Evolutionary conservation across 148 eudicot species (phyloP).

Genomic region (Persicaria maculosa): DNA sequence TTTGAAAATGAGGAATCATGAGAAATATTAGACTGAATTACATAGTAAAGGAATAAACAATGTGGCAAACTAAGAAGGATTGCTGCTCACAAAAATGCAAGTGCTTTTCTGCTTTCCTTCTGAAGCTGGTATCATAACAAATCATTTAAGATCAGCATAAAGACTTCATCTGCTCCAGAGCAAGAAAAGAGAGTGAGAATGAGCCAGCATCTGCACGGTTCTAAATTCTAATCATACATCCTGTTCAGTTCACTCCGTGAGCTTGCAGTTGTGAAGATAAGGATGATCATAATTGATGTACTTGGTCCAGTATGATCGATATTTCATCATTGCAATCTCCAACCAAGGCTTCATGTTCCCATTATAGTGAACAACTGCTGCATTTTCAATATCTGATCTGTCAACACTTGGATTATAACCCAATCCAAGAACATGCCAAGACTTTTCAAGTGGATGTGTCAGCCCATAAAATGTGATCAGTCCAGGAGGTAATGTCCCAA

Average conservation of each 20-base stretch:
- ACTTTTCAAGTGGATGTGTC: conserved; percentile 66
- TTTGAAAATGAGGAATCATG: conserved; percentile 9
- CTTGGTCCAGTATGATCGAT: conserved; percentile 68
- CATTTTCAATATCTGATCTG: conserved; percentile 55
- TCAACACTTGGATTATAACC: conserved; percentile 77
- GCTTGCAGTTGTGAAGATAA: conserved; percentile 62
- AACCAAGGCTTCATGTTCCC: conserved; percentile 97
- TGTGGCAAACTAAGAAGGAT: conserved; percentile 17
- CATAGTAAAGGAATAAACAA: conserved; percentile 40
- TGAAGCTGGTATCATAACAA: conserved; percentile 10
- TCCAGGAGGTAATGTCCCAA: conserved; percentile 86
- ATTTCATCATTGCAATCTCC: conserved; percentile 81
- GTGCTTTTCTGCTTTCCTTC: conserved; percentile 19
- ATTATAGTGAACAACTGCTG: conserved; percentile 87
- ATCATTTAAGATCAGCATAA: neutral
- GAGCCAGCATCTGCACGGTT: conserved; percentile 11
- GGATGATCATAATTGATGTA: conserved; percentile 76
- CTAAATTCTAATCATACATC: neutral
- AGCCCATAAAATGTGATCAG: conserved; percentile 78
- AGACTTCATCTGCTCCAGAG: neutral
- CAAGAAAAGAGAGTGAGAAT: neutral
- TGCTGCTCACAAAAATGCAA: neutral
- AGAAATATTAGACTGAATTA: conserved; percentile 21
- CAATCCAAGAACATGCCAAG: conserved; percentile 91
- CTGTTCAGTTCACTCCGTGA: conserved; percentile 43